Evolutionary conservation across 2,329 filamentous ascomycete genomes (phyloP).

Genomic region (Cladosporium sp.): DNA sequence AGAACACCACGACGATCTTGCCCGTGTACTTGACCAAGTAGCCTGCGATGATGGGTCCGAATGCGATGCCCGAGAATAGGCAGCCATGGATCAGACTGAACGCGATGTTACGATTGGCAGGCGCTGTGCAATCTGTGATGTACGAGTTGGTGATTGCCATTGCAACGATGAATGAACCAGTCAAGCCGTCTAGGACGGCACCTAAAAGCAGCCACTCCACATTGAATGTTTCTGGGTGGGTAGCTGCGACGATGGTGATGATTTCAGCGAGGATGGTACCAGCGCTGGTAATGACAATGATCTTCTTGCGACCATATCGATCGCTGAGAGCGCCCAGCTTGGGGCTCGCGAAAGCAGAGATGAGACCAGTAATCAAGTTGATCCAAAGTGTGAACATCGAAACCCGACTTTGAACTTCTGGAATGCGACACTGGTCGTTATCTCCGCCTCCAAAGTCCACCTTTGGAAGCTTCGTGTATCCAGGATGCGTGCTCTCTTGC

Average conservation of each 20-base stretch:
- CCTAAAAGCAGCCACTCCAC: slow-evolving; percentile 78
- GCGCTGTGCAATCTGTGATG: slow-evolving; percentile 79
- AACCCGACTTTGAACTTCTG: slow-evolving; percentile 72
- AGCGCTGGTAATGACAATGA: slow-evolving; percentile 68
- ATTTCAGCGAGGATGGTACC: slow-evolving; percentile 73
- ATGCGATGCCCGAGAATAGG: slow-evolving; percentile 81
- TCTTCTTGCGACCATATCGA: slow-evolving; percentile 70
- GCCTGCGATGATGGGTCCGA: slow-evolving; percentile 78
- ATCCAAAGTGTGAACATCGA: slow-evolving; percentile 75
- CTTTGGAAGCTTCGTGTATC: slow-evolving; percentile 55
- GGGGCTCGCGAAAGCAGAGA: slow-evolving; percentile 78
- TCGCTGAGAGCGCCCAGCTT: slow-evolving; percentile 83
- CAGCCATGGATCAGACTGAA: slow-evolving; percentile 90
- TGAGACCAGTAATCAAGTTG: slow-evolving; percentile 67
- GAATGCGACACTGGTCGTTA: slow-evolving; percentile 73
- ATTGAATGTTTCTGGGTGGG: slow-evolving; percentile 65
- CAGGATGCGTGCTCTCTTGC: slow-evolving; percentile 54
- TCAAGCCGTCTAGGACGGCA: slow-evolving; percentile 73
- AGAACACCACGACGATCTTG: slow-evolving; percentile 76
- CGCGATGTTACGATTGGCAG: slow-evolving; percentile 71
- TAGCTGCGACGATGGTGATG: slow-evolving; percentile 73
- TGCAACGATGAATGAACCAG: slow-evolving; percentile 82
- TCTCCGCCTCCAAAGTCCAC: slow-evolving; percentile 60
- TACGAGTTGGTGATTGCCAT: slow-evolving; percentile 81
- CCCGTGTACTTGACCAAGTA: slow-evolving; percentile 74